phyloP scores from a whole-genome alignment of 352 stramenopile species.

The Pythium phragmitis region DNA sequence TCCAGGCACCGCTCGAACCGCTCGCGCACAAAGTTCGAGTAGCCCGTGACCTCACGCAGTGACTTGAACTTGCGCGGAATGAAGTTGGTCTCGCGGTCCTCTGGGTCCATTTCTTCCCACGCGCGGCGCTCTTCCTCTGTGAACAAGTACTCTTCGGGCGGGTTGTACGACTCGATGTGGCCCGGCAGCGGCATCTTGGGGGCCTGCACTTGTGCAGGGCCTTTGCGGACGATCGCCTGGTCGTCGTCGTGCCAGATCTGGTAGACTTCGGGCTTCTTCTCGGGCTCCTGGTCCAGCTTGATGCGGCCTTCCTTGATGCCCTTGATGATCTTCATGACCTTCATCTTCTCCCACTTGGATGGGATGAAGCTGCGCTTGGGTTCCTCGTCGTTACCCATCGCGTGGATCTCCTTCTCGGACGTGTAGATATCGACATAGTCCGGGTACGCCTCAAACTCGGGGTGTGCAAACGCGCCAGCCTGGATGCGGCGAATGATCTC shows the following conservation, averaged over 20 bases:
- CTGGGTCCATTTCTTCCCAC: constrained; percentile 94
- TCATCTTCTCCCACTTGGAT: constrained; percentile 97
- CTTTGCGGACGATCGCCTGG: constrained; percentile 87
- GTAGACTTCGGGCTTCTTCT: constrained; percentile 91
- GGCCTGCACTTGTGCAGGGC: constrained; percentile 95
- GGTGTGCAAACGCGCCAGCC: constrained; percentile 88
- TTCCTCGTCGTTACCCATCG: constrained; percentile 85
- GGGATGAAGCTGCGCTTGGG: constrained; percentile 95
- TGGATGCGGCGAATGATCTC: constrained; percentile 98
- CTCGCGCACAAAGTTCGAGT: constrained; percentile 96
- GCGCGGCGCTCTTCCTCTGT: constrained; percentile 95
- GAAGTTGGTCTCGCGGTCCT: constrained; percentile 97
- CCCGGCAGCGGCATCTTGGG: constrained; percentile 97
- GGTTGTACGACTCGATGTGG: constrained; percentile 99
- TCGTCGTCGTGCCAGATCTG: constrained; percentile 93
- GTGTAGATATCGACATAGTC: constrained; percentile 91
- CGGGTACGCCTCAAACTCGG: constrained; percentile 90
- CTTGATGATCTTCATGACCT: constrained; percentile 96
- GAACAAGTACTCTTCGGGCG: constrained; percentile 98
- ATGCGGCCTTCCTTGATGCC: constrained; percentile 96
- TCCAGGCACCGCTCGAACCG: constrained; percentile 99
- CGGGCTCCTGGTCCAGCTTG: constrained; percentile 88
- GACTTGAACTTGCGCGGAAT: constrained; percentile 97
- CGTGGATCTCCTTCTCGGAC: constrained; percentile 86
- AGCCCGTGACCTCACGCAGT: constrained; percentile 95